Percentiles rank a stretch among this genome's conserved stretches.
Conservation (phyloP, 2,329 filamentous ascomycete species). For the Juglanconis oblonga region DNA sequence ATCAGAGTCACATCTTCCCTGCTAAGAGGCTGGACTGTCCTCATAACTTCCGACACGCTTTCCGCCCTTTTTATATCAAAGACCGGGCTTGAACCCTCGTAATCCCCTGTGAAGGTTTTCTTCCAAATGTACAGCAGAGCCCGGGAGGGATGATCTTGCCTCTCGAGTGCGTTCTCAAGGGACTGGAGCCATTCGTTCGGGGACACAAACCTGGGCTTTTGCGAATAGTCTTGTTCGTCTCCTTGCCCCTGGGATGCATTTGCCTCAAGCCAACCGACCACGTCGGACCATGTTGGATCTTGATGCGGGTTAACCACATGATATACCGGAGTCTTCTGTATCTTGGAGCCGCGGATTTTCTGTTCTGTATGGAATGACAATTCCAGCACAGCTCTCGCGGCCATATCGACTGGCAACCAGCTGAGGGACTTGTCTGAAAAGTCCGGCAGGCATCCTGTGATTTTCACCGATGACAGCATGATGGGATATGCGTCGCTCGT, state of each 20-base stretch:
- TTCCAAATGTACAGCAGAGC: conserved; percentile 48
- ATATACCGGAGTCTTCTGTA: conserved; percentile 31
- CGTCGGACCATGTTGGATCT: conserved; percentile 39
- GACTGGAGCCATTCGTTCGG: conserved; percentile 39
- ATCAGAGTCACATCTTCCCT: too few relatives aligned
- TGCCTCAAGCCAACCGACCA: conserved; percentile 41
- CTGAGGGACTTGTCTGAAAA: conserved; percentile 34
- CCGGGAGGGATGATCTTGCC: conserved; percentile 37
- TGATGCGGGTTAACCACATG: conserved; percentile 47
- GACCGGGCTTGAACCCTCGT: too few relatives aligned
- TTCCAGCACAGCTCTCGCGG: conserved; percentile 39
- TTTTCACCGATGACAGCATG: conserved; percentile 39
- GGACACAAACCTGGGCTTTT: conserved; percentile 28
- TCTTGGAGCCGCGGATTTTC: conserved; percentile 24
- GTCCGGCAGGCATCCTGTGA: conserved; percentile 36
- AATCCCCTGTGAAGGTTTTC: conserved; percentile 30
- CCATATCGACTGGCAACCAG: conserved; percentile 46
- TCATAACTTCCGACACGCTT: too few relatives aligned
- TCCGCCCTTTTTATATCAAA: too few relatives aligned
- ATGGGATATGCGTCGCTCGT: conserved; percentile 45
- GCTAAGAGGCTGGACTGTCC: too few relatives aligned
- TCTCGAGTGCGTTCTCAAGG: conserved; percentile 31
- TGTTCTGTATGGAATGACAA: conserved; percentile 24
- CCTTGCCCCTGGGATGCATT: neutral
- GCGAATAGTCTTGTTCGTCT: neutral